Conservation (phyloP, 331 rosid genomes). For the Saraca asoca region DNA sequence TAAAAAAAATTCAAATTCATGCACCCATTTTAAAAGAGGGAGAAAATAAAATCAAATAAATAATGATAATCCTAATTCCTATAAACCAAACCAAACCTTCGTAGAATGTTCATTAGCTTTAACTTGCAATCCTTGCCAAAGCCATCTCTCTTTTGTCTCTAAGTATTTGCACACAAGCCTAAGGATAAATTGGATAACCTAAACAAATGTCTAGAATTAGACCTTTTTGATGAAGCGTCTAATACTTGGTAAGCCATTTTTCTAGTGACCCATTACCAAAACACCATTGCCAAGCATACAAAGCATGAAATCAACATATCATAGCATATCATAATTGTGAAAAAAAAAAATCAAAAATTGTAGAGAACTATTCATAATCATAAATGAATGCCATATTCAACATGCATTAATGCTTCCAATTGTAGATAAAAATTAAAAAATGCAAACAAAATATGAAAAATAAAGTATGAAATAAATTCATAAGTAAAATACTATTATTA, state of each 20-base stretch:
- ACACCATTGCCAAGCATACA: too few species aligned
- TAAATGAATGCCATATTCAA: too few species aligned
- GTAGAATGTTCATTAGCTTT: constrained; percentile 71
- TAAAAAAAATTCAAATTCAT: constrained; percentile 3
- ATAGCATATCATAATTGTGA: too few species aligned
- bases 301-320: too few species aligned
- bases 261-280: too few species aligned
- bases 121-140: constrained; percentile 85
- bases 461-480: too few species aligned
- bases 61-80: constrained; percentile 21
- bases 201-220: constrained; percentile 88
- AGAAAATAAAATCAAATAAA: constrained; percentile 16
- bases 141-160: constrained; percentile 84
- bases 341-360: too few species aligned
- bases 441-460: too few species aligned
- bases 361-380: too few species aligned
- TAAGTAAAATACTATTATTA: too few species aligned
- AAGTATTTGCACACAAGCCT: constrained; percentile 83
- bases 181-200: constrained; percentile 80
- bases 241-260: constrained; percentile 88
- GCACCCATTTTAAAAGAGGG: constrained; percentile 19
- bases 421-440: too few species aligned
- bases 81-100: constrained; percentile 61
- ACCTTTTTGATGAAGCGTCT: constrained; percentile 84
- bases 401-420: too few species aligned